These are phyloP conservation scores for Stachybotrys chlorohalonatus DNA, from an alignment of 2,329 filamentous ascomycete species.

Conservation along the genomic window DNA sequence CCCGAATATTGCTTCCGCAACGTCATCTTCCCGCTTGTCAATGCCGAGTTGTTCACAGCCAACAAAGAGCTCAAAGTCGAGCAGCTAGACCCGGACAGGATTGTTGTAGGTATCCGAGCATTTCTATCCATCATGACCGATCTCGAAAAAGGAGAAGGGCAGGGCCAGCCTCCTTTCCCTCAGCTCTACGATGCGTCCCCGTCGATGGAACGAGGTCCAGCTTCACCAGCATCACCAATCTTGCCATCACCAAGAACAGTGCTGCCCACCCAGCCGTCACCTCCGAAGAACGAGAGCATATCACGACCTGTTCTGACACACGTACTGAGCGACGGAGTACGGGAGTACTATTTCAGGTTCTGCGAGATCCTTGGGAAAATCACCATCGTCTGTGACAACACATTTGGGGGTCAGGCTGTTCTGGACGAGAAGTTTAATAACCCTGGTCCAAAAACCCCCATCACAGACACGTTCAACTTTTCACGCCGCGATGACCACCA, in stretches of 20 bases:
- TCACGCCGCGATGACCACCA: constrained; percentile 70
- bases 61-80: constrained; percentile 76
- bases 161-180: constrained; percentile 74
- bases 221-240: constrained; percentile 35
- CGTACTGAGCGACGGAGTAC: constrained; percentile 64
- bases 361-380: constrained; percentile 95
- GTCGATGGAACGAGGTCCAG: constrained; percentile 32
- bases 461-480: constrained; percentile 90
- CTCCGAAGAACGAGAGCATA: constrained; percentile 50
- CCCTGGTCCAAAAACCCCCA: constrained; percentile 84
- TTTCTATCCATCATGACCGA: constrained; percentile 92
- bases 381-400: constrained; percentile 91
- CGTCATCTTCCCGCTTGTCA: constrained; percentile 92
- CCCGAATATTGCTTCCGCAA: constrained; percentile 88
- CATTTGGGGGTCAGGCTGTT: constrained; percentile 91
- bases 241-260: constrained; percentile 25
- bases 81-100: constrained; percentile 88
- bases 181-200: constrained; percentile 43
- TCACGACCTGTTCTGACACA: constrained; percentile 55
- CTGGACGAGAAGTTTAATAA: constrained; percentile 91
- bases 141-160: constrained; percentile 67
- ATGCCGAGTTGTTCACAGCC: constrained; percentile 76
- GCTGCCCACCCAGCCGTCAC: constrained; percentile 11
- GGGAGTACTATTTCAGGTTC: constrained; percentile 81
- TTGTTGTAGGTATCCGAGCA: constrained; percentile 92